Base-by-base conservation (phyloP, 202 grass and related monocot species). In the Bolboschoenoplectus hybrid region DNA sequence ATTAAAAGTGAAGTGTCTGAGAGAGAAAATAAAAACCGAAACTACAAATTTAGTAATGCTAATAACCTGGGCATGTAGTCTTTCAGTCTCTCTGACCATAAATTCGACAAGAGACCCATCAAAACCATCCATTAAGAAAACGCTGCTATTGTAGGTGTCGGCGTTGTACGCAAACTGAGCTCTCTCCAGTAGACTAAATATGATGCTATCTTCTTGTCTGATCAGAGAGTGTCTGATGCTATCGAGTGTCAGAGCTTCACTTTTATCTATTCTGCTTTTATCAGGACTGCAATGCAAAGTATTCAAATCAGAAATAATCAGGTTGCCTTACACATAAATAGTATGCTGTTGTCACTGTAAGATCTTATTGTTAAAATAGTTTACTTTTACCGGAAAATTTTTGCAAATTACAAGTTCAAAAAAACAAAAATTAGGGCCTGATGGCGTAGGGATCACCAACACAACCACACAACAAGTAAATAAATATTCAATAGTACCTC, bases 141-240 rank as follows among this genome's bases (percentile, higher is more conserved):
- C 77, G 73, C 80, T 87, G 39, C 80, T 86, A 80, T 97, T 72
- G 83, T 94, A 99, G 20, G 88, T 88, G 71, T 94, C 94, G 35
- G 91, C 88, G 82, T 99, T 99, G 83, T 93, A 91, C 64, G 90
- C 58, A 84, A 70, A 99, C 67, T 99, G 97, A 36, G 97, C 92
- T 85, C 97, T 92, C 90, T 94, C 97, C 74, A 99, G 87, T 46
- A 99, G 92, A 86, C 78, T 89, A 32, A 94, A 99, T 87, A 99
- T 99, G 83, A 99, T 99, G 86, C 90, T 97, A 87, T 99, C 97
- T 90, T 99, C 97, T 93, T 94, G 93, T 57, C 93, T 85, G 65
- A 99, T 96, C 83, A 99, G 84, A 57, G 94, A 90, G 45, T 90
- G 86, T 67, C 93, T 91, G 65, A 97, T 91, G 61, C 86, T 85